Percentiles rank a stretch among this genome's conserved stretches.
Conservation (phyloP, 768 basidiomycete species). For the Rhizopogon sp. region DNA sequence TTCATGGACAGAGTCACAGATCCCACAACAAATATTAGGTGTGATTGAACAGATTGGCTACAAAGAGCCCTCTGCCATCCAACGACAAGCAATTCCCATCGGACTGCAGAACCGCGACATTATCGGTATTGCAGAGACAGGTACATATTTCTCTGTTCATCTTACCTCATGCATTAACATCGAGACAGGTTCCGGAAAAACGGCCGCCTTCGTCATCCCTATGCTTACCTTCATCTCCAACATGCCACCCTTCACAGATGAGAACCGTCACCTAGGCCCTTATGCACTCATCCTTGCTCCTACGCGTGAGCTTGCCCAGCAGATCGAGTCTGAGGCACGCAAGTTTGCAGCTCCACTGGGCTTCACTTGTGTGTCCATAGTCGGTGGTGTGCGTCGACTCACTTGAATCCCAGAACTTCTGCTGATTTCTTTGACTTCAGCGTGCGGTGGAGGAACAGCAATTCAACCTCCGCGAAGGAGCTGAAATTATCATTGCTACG, state of each 20-base stretch:
- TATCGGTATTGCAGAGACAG: slow-evolving; percentile 98
- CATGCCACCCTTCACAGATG: slow-evolving; percentile 83
- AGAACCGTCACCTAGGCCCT: slow-evolving; percentile 90
- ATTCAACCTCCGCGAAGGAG: slow-evolving; percentile 95
- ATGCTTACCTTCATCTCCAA: slow-evolving; percentile 93
- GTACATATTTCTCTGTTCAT: slow-evolving; percentile 34
- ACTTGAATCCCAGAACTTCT: slow-evolving; percentile 2
- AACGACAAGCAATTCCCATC: slow-evolving; percentile 98
- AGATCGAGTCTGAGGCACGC: slow-evolving; percentile 89
- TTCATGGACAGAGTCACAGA: slow-evolving; percentile 85
- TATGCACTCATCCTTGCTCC: slow-evolving; percentile 92
- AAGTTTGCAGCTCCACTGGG: slow-evolving; percentile 91
- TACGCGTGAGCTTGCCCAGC: slow-evolving; percentile 97
- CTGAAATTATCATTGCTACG: slow-evolving; percentile 97
- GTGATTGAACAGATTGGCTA: slow-evolving; percentile 92
- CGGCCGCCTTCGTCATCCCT: slow-evolving; percentile 96
- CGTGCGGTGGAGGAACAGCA: slow-evolving; percentile 96
- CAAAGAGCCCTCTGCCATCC: slow-evolving; percentile 95
- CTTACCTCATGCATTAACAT: slow-evolving; percentile 1
- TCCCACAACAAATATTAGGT: slow-evolving; percentile 72
- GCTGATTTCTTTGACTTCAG: slow-evolving; percentile 31
- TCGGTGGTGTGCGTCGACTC: slow-evolving; percentile 70
- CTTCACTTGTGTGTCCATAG: slow-evolving; percentile 94
- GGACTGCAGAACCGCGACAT: slow-evolving; percentile 95
- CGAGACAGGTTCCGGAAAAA: slow-evolving; percentile 89